Evolutionary conservation across 2,329 filamentous ascomycete genomes (phyloP), one percentile per base, ranked within the genome.

Genomic region (Trichophaea hybrida): DNA sequence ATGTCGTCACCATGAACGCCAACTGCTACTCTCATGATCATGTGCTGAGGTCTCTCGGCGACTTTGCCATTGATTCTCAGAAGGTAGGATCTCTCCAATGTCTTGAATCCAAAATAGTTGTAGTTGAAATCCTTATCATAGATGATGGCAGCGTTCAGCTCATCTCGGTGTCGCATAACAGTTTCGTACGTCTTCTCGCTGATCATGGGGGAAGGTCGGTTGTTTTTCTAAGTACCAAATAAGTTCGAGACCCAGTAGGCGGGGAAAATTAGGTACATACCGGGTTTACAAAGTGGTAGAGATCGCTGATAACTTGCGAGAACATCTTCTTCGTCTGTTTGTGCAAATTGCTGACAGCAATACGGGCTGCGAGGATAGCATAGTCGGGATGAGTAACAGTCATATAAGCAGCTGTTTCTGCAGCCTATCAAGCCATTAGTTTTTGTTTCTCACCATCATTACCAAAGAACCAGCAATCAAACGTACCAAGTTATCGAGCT

Each of bases 301-400:
- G 82, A 70, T 98, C 93, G 69, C 82, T 84, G 69, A 98, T 81
- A 61, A 98, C 93, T 54, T 88, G 79, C n/a, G 93, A 97, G 78
- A 94, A 98, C 73, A 97, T 91, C 80, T 98, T 98, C 82, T 97
- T 97, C 66, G 93, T 98, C 80, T 98, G 93, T 78, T 98, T 98
- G 84, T 98, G 93, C 61, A 98, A 85, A 77, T 98, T 98, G 71
- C 93, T 98, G 58, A 98, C 93, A 68, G 93, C 93, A 72, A 98
- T 97, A 76, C 93, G 90, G 67, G 93, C 93, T 66, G 93, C 93
- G 61, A 98, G 88, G 72, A 97, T 94, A 73, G 93, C 93, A 74
- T 98, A 98, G 77, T 98, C 93, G 70, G 93, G 93, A 74, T 98
- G 93, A 64, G 91, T 98, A 69, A 96, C 91, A 63, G 93, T 98